These are phyloP conservation scores for Paxillus involutus DNA, from an alignment of 768 basidiomycete species.

Conservation along the genomic window DNA sequence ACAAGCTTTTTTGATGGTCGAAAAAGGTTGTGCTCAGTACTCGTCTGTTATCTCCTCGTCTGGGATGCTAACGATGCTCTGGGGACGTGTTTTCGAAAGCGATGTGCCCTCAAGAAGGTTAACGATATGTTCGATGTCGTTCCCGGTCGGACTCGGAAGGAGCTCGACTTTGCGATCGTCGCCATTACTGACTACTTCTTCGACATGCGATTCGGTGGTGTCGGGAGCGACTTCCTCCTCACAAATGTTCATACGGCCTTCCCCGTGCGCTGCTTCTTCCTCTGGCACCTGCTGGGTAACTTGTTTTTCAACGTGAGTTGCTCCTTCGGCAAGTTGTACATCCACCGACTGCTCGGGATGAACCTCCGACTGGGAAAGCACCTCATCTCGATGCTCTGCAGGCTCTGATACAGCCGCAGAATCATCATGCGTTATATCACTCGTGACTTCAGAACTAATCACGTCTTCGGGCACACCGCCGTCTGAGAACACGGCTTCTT, in stretches of 20 bases:
- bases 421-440: conserved; percentile 10
- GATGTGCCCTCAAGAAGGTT: conserved; percentile 53
- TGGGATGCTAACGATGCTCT: conserved; percentile 49
- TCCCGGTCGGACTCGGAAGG: conserved; percentile 16
- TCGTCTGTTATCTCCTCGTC: conserved; percentile 60
- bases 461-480: conserved; percentile 18
- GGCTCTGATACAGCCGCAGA: conserved; percentile 4
- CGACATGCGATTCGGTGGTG: conserved; percentile 10
- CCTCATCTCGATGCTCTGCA: conserved; percentile 5
- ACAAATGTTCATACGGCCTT: conserved; percentile 8
- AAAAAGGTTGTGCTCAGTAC: conserved; percentile 34
- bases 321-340: conserved; percentile 7
- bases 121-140: conserved; percentile 65
- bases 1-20: conserved; percentile 13
- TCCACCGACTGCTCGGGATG: conserved; percentile 11
- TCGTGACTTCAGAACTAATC: conserved; percentile 15
- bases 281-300: conserved; percentile 2
- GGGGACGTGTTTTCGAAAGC: conserved; percentile 39
- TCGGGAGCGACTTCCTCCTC: conserved; percentile 6
- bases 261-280: conserved; percentile 9
- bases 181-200: conserved; percentile 10
- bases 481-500: conserved; percentile 10
- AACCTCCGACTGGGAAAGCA: conserved; percentile 9
- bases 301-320: conserved; percentile 3
- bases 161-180: conserved; percentile 3